Evolutionary conservation across 192 early-diverging fungal genomes (phyloP).

Genomic region (Entomortierella parvispora): DNA sequence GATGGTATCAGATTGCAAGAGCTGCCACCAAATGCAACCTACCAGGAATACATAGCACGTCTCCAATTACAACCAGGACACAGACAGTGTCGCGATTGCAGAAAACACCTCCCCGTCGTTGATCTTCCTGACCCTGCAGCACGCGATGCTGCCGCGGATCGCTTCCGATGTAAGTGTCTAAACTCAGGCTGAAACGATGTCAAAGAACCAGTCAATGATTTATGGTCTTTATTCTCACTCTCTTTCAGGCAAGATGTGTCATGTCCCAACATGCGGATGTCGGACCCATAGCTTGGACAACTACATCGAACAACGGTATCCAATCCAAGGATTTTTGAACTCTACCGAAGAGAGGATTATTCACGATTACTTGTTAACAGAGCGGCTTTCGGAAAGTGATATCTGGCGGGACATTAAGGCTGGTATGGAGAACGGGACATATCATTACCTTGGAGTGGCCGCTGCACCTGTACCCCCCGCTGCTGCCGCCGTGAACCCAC

Average conservation of each 20-base stretch:
- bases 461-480: neutral
- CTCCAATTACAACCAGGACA: constrained; percentile 26
- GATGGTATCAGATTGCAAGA: constrained; percentile 13
- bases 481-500: neutral
- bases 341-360: constrained; percentile 6
- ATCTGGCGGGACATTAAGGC: constrained; percentile 32
- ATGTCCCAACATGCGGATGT: constrained; percentile 26
- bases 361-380: constrained; percentile 3
- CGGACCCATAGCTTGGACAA: constrained; percentile 17
- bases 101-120: constrained; percentile 18
- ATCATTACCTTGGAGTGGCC: constrained; percentile 15
- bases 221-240: no score
- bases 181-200: no score
- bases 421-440: constrained; percentile 23
- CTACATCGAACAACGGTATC: neutral
- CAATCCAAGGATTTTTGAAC: constrained; percentile 12
- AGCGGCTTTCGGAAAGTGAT: neutral
- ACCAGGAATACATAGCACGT: neutral
- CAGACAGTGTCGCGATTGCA: constrained; percentile 19
- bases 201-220: no score
- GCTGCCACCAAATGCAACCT: constrained; percentile 12
- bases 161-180: constrained; percentile 27
- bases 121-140: neutral
- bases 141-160: constrained; percentile 1
- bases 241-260: constrained; percentile 49